A percentile compares a stretch with the other conserved stretches of the same genome.
Conservation (phyloP, 2,329 filamentous ascomycete genomes). For the Grosmannia serpens region DNA sequence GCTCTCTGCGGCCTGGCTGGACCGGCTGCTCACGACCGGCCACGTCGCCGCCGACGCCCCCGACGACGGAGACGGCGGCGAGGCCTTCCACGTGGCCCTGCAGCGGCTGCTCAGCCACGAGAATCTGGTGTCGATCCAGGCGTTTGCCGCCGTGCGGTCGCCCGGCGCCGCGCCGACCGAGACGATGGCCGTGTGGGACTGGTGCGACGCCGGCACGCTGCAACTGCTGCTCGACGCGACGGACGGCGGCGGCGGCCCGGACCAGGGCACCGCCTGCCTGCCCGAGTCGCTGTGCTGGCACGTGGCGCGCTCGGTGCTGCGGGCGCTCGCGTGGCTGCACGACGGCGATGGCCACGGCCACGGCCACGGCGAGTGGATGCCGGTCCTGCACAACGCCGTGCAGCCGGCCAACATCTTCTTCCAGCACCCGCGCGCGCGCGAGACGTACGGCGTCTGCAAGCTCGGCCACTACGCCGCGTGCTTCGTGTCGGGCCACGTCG, state of each 20-base stretch:
- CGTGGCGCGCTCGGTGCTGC: constrained; percentile 33
- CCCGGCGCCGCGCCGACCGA: background rate
- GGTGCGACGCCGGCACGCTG: constrained; percentile 39
- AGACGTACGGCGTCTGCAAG: constrained; percentile 43
- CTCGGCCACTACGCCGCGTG: constrained; percentile 35
- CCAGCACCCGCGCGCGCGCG: constrained; percentile 31
- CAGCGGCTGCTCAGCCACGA: constrained; percentile 22
- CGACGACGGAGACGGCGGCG: background rate
- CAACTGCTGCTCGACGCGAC: constrained; percentile 22
- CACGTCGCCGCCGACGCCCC: background rate
- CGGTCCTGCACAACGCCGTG: constrained; percentile 39
- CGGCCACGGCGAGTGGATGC: constrained; percentile 26
- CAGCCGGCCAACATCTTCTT: constrained; percentile 37
- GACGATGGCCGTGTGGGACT: constrained; percentile 36
- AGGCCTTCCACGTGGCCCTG: background rate
- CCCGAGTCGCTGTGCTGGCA: constrained; percentile 47
- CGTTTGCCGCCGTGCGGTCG: constrained; percentile 7
- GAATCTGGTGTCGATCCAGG: constrained; percentile 33
- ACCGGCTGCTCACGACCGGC: background rate
- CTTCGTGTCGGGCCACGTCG: constrained; percentile 26
- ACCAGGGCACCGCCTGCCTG: constrained; percentile 20
- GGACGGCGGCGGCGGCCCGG: constrained; percentile 3
- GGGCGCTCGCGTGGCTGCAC: constrained; percentile 41
- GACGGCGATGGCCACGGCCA: constrained; percentile 26
- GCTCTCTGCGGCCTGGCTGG: background rate